Base-by-base conservation (phyloP, 2,329 filamentous ascomycete genomes). In the Xylariales sp. region DNA sequence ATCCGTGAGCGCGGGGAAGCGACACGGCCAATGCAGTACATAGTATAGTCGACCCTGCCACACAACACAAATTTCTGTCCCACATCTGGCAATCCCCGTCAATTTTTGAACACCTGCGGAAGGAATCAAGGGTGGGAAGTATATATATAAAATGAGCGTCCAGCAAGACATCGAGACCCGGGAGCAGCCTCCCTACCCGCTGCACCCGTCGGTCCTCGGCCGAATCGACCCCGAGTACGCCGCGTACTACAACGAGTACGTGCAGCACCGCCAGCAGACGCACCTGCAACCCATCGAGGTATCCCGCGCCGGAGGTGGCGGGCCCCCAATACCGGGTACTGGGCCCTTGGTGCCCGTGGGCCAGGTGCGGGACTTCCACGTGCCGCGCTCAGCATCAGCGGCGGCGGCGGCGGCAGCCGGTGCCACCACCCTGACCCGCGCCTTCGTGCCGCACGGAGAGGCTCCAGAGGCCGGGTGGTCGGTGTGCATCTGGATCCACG, bases 401-500 rank as follows among this genome's bases (percentile, higher is more conserved):
- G n/a, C n/a, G n/a, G n/a, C n/a, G n/a, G 59, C 54, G 31, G 63
- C 67, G 37, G 70, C 64, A 32, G 49, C 60, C n/a, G 74, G 73
- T 0, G 69, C 69, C 0, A 57, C 68, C 15, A 53, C 78, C n/a
- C 46, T 45, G 2, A 50, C 77, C 12, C 63, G 74, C 13, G 66
- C 61, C 23, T 79, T 78, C 45, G 74, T 66, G 2, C 75, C 76
- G 0, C 50, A 55, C 5, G 69, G 68, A 0, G 43, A 59, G 5
- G 59, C 41, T 10, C 72, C 73, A 0, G 54, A 48, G 1, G 48
- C 45, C 1, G 75, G 76, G 18, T 79, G 74, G 74, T 75, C 75
- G 3, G 64, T 71, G 6, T 67, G 72, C 51, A 46, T 79, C 4
- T 81, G 76, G 51, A 74, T 68, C 47, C 76, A 80, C 46, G 76